Base-by-base conservation (phyloP, 495 filamentous ascomycete genomes). In the Rhizodiscina lignyota region DNA sequence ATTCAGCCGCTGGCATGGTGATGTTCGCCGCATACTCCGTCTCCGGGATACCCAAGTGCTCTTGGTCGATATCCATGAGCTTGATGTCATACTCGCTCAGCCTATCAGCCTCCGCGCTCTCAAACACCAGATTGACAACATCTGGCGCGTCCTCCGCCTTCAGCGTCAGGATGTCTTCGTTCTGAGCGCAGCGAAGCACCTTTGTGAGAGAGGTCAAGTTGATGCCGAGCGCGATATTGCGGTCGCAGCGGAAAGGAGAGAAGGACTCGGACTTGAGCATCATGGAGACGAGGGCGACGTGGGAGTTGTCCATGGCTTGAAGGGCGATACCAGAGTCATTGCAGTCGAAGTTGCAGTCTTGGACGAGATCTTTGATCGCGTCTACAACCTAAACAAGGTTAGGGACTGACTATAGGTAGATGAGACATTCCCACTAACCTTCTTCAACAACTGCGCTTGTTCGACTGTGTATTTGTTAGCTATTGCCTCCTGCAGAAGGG, bases 281-380 rank as follows among this genome's bases (percentile, higher is more conserved):
- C 91, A 99, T 96, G 39, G 89, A 92, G 24, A 97, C 89, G 31
- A 99, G 80, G 34, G 89, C 89, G 54, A 99, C 89, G 64, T 99
- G 89, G 39, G 86, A 94, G 70, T 94, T 99, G 66, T 99, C 89
- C 91, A 99, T 99, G 48, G 89, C 89, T 63, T 99, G 89, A 20
- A 99, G 79, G 35, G 85, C 85, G 57, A 99, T 87, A 34, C 89
- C 89, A 43, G 82, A 83, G 70, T 99, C 89, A 78, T 96, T 99
- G 79, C 91, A 99, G 66, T 99, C 89, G 63, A 99, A 99, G 64
- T 99, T 99, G 73, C 91, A 96, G 64, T 96, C 87, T 62, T 96
- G 89, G 34, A 99, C 89, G 19, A 99, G 75, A 50, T 99, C 91
- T 62, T 94, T 96, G 74, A 99, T 93, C 40, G 89, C 83, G 58